Conservation (phyloP, 2,329 filamentous ascomycete species). For the Fusarium chlamydosporum region DNA sequence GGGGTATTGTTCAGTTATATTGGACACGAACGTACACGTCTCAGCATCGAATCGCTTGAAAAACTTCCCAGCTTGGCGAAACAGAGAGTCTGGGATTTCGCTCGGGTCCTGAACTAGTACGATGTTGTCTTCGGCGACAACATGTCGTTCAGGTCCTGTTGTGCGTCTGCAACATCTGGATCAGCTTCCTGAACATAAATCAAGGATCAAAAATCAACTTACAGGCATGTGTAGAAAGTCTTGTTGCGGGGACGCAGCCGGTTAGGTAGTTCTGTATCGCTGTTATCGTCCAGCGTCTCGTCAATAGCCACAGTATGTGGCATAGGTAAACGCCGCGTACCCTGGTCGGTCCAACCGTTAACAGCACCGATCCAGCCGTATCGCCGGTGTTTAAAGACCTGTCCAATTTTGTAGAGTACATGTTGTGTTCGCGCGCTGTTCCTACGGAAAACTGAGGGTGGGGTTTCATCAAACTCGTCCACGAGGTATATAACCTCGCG, state of each 20-base stretch:
- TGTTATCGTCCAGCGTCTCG: constrained; percentile 49
- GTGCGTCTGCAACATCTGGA: constrained; percentile 48
- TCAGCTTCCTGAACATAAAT: constrained; percentile 18
- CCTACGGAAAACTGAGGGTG: constrained; percentile 56
- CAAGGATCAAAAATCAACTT: constrained; percentile 58
- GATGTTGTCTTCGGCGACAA: constrained; percentile 80
- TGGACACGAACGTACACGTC: constrained; percentile 82
- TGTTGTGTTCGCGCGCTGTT: constrained; percentile 42
- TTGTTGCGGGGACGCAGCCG: constrained; percentile 50
- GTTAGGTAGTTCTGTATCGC: constrained; percentile 50
- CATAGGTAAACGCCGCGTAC: constrained; percentile 49
- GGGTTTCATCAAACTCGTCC: constrained; percentile 61
- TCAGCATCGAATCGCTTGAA: constrained; percentile 87
- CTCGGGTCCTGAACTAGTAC: constrained; percentile 66
- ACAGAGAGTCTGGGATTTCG: constrained; percentile 69
- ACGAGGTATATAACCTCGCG: constrained; percentile 55
- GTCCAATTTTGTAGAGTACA: constrained; percentile 76
- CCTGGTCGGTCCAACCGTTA: constrained; percentile 83
- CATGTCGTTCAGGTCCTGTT: constrained; percentile 54
- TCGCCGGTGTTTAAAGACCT: constrained; percentile 85
- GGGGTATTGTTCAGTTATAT: constrained; percentile 83
- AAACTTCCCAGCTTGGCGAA: constrained; percentile 82
- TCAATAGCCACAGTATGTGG: constrained; percentile 49
- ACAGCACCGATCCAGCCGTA: constrained; percentile 87
- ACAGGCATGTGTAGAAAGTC: constrained; percentile 88